Percentiles rank a stretch among this genome's conserved stretches.
Conservation (phyloP, 805 yeast species). For the Scheffersomyces amazonensis region DNA sequence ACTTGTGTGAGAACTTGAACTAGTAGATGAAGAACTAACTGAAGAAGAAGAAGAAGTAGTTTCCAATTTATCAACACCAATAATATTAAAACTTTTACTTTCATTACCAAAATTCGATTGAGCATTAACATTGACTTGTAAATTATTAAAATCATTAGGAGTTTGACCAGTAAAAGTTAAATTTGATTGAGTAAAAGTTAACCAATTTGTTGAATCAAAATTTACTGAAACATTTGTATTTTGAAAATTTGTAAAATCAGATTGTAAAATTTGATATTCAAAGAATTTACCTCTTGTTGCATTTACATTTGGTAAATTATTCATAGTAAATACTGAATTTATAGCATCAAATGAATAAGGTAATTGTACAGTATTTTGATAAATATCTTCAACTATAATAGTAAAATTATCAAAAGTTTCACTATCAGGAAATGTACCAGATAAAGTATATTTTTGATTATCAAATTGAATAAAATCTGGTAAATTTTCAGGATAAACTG, state of each 20-base stretch:
- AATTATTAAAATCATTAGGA: conserved; percentile 25
- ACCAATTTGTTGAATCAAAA: conserved; percentile 54
- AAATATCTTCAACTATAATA: conserved; percentile 56
- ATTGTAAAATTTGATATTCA: conserved; percentile 49
- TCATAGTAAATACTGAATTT: conserved; percentile 54
- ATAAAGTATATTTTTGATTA: conserved; percentile 34
- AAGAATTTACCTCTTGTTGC: conserved; percentile 67
- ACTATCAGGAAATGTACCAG: conserved; percentile 55
- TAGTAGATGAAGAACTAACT: conserved; percentile 16
- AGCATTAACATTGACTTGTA: conserved; percentile 27
- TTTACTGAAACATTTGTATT: conserved; percentile 47
- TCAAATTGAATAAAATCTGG: conserved; percentile 57
- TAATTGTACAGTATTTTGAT: conserved; percentile 56
- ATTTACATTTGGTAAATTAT: conserved; percentile 53
- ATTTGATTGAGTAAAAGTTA: conserved; percentile 56
- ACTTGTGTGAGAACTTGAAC: conserved; percentile 25
- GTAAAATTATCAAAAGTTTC: conserved; percentile 46
- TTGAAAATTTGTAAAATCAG: conserved; percentile 55
- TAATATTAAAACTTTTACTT: conserved; percentile 45
- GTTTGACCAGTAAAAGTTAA: conserved; percentile 68
- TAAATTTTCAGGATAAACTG: conserved; percentile 46
- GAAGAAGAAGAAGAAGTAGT: conserved; percentile 18
- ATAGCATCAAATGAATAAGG: conserved; percentile 57
- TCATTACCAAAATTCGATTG: conserved; percentile 25
- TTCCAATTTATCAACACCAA: conserved; percentile 41